These are phyloP conservation scores for Ganoderma sinense DNA, from an alignment of 1,284 basidiomycete species.

Conservation along the genomic window DNA sequence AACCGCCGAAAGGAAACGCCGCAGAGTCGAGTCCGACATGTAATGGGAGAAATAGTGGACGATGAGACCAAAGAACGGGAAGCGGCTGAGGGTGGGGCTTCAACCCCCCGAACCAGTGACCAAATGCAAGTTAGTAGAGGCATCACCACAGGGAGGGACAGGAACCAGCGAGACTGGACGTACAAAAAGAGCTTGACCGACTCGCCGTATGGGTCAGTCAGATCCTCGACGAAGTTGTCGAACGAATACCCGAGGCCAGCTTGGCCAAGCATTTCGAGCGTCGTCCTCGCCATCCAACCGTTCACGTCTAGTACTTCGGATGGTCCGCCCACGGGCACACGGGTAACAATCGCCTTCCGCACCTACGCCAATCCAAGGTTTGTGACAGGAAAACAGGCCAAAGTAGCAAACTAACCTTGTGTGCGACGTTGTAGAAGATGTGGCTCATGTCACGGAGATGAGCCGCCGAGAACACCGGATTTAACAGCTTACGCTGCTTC, in stretches of 20 bases:
- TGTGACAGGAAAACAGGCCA: background rate
- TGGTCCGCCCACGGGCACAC: background rate
- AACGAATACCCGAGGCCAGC: conserved; percentile 22
- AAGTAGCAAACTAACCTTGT: background rate
- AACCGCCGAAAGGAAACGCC: background rate
- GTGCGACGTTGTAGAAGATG: conserved; percentile 12
- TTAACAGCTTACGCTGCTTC: conserved; percentile 6
- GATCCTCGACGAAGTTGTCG: conserved; percentile 15
- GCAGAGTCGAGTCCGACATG: background rate
- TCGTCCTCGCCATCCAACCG: conserved; percentile 17
- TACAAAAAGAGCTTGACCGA: conserved; percentile 35
- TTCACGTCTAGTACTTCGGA: conserved; percentile 12
- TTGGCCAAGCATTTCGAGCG: conserved; percentile 21
- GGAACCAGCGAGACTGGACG: background rate
- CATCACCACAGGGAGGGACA: background rate
- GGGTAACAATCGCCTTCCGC: conserved; percentile 6
- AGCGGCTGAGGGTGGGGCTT: conserved; percentile 1
- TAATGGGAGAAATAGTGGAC: background rate
- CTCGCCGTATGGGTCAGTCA: conserved; percentile 28
- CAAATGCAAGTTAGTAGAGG: background rate
- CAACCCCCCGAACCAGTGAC: no score
- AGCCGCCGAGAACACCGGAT: conserved; percentile 1
- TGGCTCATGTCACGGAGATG: conserved; percentile 12
- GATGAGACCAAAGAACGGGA: background rate
- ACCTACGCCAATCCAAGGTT: background rate